phyloP scores from a whole-genome alignment of 106 monocot species.

The Platanthera zijinensis region DNA sequence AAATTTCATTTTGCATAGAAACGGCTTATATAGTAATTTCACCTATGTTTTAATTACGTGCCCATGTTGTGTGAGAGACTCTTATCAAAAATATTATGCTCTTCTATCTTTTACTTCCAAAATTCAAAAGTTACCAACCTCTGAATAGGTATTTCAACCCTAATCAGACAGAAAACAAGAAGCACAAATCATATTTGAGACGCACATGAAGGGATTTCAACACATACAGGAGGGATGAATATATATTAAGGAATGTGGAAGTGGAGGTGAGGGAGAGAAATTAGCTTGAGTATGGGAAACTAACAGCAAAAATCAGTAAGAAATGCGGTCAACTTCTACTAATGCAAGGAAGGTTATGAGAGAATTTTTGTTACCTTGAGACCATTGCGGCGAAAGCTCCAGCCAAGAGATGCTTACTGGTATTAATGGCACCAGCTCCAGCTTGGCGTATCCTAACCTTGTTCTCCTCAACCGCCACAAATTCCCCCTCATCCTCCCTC shows the following conservation, averaged over 20 bases:
- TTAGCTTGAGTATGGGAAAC: neutral
- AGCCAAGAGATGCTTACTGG: conserved; percentile 92
- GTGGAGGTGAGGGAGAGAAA: neutral
- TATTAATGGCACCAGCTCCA: conserved; percentile 62
- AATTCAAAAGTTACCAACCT: no score
- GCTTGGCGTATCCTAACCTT: conserved; percentile 11
- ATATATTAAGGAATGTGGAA: neutral
- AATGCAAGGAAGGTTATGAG: neutral
- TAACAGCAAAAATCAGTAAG: neutral
- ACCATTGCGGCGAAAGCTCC: conserved; percentile 95
- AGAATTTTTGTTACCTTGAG: conserved; percentile 49
- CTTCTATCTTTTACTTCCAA: no score
- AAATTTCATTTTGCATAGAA: no score
- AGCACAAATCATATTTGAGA: no score
- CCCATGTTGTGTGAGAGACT: no score
- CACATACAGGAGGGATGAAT: no score
- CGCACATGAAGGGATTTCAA: no score
- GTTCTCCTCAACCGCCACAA: conserved; percentile 12
- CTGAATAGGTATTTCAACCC: no score
- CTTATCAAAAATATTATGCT: no score
- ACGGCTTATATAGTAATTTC: no score
- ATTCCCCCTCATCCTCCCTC: conserved; percentile 9
- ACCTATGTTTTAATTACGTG: no score
- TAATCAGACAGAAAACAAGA: no score
- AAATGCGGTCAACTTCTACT: neutral